These are phyloP conservation scores for Hypoxylon crocopeplum DNA, from an alignment of 495 filamentous ascomycete species.

Conservation along the genomic window DNA sequence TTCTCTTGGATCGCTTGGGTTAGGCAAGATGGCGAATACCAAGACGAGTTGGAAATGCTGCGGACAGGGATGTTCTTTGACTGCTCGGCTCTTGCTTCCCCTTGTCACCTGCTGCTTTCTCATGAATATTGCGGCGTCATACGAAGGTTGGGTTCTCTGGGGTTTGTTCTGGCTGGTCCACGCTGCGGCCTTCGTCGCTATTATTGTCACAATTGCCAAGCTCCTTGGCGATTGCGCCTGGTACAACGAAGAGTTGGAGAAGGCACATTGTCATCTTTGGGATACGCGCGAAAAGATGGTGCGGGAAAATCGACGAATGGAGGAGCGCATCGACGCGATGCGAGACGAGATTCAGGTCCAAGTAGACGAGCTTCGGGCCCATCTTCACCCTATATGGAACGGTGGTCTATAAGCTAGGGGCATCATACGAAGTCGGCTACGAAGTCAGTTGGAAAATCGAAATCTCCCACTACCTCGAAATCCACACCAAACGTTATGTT, in stretches of 20 bases:
- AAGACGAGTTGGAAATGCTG: neutral
- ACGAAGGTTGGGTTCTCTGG: neutral
- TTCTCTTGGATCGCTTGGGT: neutral
- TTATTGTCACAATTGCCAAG: neutral
- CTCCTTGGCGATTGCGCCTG: neutral
- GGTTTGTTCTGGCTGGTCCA: neutral
- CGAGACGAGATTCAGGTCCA: neutral
- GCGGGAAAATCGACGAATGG: neutral
- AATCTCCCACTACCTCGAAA: neutral
- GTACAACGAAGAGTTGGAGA: neutral
- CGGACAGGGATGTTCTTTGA: neutral
- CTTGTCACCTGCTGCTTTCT: neutral
- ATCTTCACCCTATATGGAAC: neutral
- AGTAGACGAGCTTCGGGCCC: neutral
- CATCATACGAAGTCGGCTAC: neutral
- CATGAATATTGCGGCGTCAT: neutral
- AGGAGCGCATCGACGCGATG: neutral
- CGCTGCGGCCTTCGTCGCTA: neutral
- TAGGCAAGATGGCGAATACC: neutral
- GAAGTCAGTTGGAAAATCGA: neutral
- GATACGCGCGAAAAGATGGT: neutral
- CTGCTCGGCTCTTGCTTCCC: neutral
- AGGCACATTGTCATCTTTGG: neutral
- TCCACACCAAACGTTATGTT: neutral
- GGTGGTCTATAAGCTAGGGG: neutral